Base-by-base conservation (phyloP, 495 filamentous ascomycete genomes). In the Paragyromitra xinjiangensis region DNA sequence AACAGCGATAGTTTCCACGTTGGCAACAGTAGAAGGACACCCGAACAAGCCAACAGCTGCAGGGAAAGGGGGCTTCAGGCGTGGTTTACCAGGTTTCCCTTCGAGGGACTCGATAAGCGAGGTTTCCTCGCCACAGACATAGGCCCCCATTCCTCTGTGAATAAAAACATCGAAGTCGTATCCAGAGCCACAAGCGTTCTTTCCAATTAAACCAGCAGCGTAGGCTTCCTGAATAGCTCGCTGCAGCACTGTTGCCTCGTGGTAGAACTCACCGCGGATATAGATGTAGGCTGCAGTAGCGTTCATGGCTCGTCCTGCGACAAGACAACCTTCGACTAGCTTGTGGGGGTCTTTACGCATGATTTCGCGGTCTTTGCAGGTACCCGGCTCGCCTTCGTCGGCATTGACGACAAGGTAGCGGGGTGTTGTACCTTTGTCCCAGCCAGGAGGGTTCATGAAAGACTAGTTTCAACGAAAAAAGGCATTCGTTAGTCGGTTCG, bases 311-410 rank as follows among this genome's bases (percentile, higher is more conserved):
- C 94, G 93, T 24, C 95, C 95, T 70, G 97, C 96, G 53, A 99
- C 94, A 73, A 99, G 86, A 85, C 95, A 99, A 80, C 95, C 95
- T 86, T 99, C 95, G 78, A 99, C 87, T 71, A 99, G 91, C 88
- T 98, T 98, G 87, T 99, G 95, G 56, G 95, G 95, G 83, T 99
- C 96, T 85, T 99, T 98, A 84, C 95, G 93, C 95, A 99, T 99
- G 82, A 99, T 99, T 85, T 98, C 96, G 83, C 95, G 92, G 84
- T 99, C 95, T 86, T 99, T 99, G 91, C 95, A 99, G 42, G 95
- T 99, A 83, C 95, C 95, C 8, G 95, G 95, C 85, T 99, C 95
- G 83, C 95, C 95, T 88, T 99, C 95, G 83, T 99, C 95, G 78
- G 95, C 95, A 81, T 99, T 99, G 86, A 99, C 92, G 64, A 99